Evolutionary conservation across 176 grass and related monocot genomes (phyloP).

Genomic region (Chloris gayana): DNA sequence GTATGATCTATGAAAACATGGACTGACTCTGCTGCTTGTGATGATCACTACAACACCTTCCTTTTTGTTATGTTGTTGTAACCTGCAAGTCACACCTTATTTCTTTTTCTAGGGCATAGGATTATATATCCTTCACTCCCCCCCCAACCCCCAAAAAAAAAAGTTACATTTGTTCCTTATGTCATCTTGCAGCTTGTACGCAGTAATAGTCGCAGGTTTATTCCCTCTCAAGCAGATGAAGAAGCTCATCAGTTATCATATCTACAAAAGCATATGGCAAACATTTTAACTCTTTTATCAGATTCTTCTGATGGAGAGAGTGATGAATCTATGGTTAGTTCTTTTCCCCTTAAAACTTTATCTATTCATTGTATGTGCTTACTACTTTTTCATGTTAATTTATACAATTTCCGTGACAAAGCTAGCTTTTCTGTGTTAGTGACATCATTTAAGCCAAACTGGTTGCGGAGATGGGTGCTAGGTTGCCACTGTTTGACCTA

Average conservation of each 20-base stretch:
- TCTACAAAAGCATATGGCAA: conserved; percentile 93
- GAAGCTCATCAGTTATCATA: conserved; percentile 95
- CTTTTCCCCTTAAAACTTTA: conserved; percentile 9
- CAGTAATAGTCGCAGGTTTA: conserved; percentile 87
- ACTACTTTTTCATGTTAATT: background rate
- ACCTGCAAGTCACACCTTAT: background rate
- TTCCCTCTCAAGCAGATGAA: conserved; percentile 97
- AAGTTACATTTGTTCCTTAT: conserved; percentile 19
- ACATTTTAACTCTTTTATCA: conserved; percentile 77
- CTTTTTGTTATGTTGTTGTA: conserved; percentile 18
- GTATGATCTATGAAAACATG: conserved; percentile 1
- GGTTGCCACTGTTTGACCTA: background rate
- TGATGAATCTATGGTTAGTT: conserved; percentile 88
- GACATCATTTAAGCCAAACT: no score
- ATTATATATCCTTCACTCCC: conserved; percentile 6
- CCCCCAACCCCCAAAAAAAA: background rate
- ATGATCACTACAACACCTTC: background rate
- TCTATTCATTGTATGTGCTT: conserved; percentile 15
- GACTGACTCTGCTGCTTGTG: conserved; percentile 1
- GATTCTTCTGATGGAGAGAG: conserved; percentile 71
- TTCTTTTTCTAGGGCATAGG: conserved; percentile 16
- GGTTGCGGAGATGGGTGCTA: no score
- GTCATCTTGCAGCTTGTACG: conserved; percentile 75
- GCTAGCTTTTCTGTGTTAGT: background rate
- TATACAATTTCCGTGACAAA: conserved; percentile 14